These are phyloP conservation scores for Neurospora sp. DNA, from an alignment of 495 filamentous ascomycete species.

Conservation along the genomic window DNA sequence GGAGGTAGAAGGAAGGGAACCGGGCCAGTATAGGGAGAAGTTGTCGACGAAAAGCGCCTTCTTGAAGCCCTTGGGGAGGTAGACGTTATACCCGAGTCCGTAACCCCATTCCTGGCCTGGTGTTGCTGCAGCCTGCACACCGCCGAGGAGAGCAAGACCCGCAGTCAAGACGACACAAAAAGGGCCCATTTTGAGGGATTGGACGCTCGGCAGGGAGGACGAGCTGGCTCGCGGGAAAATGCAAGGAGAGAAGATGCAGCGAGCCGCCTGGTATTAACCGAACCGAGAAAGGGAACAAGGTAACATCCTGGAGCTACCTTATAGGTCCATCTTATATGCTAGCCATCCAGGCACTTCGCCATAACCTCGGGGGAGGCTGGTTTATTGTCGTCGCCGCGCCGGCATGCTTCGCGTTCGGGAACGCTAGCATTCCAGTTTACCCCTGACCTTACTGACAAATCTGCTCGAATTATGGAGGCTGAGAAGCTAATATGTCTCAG, in stretches of 20 bases:
- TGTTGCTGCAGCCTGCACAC: neutral
- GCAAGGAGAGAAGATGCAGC: neutral
- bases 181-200: neutral
- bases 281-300: neutral
- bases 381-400: neutral
- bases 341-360: neutral
- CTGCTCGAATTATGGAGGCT: neutral
- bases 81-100: neutral
- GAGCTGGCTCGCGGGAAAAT: neutral
- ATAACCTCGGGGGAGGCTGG: neutral
- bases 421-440: neutral
- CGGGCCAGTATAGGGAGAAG: conserved; percentile 3
- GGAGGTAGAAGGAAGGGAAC: conserved; percentile 3
- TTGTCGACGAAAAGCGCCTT: conserved; percentile 9
- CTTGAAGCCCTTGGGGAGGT: conserved; percentile 6
- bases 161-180: neutral
- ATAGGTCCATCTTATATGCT: neutral
- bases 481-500: neutral
- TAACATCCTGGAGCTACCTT: neutral
- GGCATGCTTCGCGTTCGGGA: neutral
- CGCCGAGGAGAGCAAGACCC: neutral
- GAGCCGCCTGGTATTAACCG: neutral
- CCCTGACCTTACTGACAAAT: neutral
- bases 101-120: neutral
- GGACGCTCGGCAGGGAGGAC: neutral